Evolutionary conservation across 164 flowering plant species (phyloP).

Genomic region (Tetrastigma voinierianum): DNA sequence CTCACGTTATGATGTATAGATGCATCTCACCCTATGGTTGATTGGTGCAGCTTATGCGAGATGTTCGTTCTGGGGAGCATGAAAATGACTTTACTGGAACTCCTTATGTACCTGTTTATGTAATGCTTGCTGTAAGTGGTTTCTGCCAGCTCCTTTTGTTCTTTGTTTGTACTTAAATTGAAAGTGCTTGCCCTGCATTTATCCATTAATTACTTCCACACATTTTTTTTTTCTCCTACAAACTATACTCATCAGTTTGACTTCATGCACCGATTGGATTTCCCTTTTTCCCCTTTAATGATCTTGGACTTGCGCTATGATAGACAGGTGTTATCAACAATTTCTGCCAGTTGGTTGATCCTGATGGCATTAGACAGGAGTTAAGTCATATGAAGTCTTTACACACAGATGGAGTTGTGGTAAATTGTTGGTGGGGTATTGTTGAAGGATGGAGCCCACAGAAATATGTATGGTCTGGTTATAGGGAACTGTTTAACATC

Average conservation of each 20-base stretch:
- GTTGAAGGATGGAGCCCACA: constrained; percentile 81
- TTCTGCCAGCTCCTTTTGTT: constrained; percentile 1
- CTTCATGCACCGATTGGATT: constrained; percentile 1
- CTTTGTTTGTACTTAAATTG: not conserved
- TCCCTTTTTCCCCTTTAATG: not conserved
- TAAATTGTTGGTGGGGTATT: constrained; percentile 93
- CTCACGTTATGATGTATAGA: not conserved
- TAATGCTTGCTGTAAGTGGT: constrained; percentile 70
- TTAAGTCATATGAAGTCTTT: constrained; percentile 63
- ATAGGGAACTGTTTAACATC: constrained; percentile 66
- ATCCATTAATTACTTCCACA: not conserved
- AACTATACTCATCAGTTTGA: not conserved
- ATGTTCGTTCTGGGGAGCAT: constrained; percentile 37
- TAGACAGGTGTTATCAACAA: constrained; percentile 68
- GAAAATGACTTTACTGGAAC: constrained; percentile 49
- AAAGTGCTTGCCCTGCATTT: not conserved
- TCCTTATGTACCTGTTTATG: constrained; percentile 74
- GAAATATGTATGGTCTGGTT: constrained; percentile 83
- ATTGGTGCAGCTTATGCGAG: constrained; percentile 57
- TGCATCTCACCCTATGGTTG: constrained; percentile 15
- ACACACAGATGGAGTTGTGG: constrained; percentile 77
- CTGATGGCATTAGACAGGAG: constrained; percentile 60
- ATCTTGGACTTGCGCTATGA: constrained; percentile 15
- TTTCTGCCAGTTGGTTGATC: constrained; percentile 75
- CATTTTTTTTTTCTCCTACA: not conserved